phyloP scores from a whole-genome alignment of 768 basidiomycete species.

The Pleurotus sapidus region DNA sequence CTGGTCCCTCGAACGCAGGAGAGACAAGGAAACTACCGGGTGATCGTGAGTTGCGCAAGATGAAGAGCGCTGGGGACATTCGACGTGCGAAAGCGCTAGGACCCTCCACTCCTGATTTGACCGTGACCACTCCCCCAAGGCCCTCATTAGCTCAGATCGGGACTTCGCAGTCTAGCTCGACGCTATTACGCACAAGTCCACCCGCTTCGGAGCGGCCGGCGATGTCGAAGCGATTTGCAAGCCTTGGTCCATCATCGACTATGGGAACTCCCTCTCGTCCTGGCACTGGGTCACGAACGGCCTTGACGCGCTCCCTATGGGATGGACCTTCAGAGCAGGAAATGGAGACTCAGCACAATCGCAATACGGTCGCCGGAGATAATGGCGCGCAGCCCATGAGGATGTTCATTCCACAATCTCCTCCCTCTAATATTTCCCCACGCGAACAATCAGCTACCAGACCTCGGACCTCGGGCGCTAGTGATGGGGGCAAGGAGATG shows the following conservation, averaged over 20 bases:
- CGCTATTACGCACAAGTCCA: conserved; percentile 44
- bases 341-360: conserved; percentile 15
- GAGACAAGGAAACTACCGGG: conserved; percentile 36
- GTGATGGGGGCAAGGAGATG: conserved; percentile 24
- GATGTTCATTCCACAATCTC: conserved; percentile 11
- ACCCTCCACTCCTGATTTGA: conserved; percentile 11
- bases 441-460: not conserved
- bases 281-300: conserved; percentile 32
- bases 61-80: conserved; percentile 87
- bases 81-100: conserved; percentile 40
- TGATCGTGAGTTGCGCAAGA: conserved; percentile 69
- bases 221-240: conserved; percentile 61
- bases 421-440: conserved; percentile 7
- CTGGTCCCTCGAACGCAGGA: conserved; percentile 20
- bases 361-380: conserved; percentile 4
- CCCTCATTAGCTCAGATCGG: conserved; percentile 47
- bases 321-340: conserved; percentile 42
- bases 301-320: conserved; percentile 48
- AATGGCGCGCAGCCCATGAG: conserved; percentile 11
- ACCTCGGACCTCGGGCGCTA: not conserved
- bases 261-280: conserved; percentile 34
- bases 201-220: conserved; percentile 31
- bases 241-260: conserved; percentile 56
- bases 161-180: conserved; percentile 68
- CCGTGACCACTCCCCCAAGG: conserved; percentile 19